Evolutionary conservation across 495 filamentous ascomycete genomes (phyloP).

Genomic region (Entonaema liquescens): DNA sequence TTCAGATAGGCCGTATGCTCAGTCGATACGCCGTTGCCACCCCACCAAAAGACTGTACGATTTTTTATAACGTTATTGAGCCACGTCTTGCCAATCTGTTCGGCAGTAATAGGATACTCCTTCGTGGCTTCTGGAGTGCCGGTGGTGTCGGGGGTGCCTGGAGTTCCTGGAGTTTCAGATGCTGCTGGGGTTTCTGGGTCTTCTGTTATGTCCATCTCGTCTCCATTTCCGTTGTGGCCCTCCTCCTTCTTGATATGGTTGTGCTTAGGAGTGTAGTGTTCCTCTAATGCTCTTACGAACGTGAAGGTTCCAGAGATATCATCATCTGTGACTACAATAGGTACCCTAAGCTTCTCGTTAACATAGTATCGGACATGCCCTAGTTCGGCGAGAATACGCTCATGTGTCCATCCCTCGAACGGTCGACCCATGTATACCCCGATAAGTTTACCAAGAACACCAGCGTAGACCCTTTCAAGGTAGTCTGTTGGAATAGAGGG

Average conservation of each 20-base stretch:
- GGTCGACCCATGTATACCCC: slow-evolving; percentile 48
- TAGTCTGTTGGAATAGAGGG: slow-evolving; percentile 36
- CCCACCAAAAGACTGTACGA: slow-evolving; percentile 48
- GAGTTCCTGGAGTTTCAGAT: background rate
- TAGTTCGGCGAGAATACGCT: slow-evolving; percentile 40
- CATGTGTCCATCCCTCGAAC: slow-evolving; percentile 48
- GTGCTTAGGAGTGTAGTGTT: slow-evolving; percentile 20
- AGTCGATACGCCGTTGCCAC: slow-evolving; percentile 46
- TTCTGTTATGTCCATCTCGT: background rate
- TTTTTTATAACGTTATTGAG: slow-evolving; percentile 43
- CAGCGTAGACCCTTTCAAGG: slow-evolving; percentile 46
- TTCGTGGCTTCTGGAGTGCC: background rate
- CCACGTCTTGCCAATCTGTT: slow-evolving; percentile 46
- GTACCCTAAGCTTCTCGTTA: slow-evolving; percentile 37
- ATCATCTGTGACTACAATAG: slow-evolving; percentile 46
- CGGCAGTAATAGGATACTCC: slow-evolving; percentile 12
- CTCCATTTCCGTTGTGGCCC: background rate
- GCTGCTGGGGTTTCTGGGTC: background rate
- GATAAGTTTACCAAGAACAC: slow-evolving; percentile 49
- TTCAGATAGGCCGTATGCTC: slow-evolving; percentile 49
- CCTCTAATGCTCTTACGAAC: slow-evolving; percentile 45
- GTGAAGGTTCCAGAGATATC: slow-evolving; percentile 47
- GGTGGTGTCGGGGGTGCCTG: background rate
- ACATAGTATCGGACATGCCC: slow-evolving; percentile 47
- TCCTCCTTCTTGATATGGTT: background rate